Evolutionary conservation across 352 stramenopile genomes (phyloP).

Genomic region (Achlya hypogyna): DNA sequence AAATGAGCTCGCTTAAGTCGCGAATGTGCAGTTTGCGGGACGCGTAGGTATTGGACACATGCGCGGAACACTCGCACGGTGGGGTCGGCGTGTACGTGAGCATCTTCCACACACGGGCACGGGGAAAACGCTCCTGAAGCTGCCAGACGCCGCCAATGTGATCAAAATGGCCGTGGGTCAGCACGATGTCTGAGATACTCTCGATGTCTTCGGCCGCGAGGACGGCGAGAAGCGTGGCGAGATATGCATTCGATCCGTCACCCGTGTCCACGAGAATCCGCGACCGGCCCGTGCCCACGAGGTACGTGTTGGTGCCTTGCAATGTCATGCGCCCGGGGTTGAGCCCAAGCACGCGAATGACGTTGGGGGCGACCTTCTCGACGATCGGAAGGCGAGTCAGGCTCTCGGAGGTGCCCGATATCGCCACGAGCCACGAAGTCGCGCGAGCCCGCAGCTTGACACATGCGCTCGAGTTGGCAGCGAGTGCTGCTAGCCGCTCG

Average conservation of each 20-base stretch:
- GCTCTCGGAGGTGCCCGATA: background rate
- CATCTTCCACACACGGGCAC: conserved; percentile 61
- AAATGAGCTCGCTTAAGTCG: background rate
- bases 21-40: conserved; percentile 1
- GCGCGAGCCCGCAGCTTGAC: background rate
- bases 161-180: conserved; percentile 86
- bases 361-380: conserved; percentile 30
- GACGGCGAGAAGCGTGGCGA: conserved; percentile 32
- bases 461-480: background rate
- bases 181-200: conserved; percentile 64
- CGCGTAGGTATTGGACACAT: conserved; percentile 8
- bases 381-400: conserved; percentile 30
- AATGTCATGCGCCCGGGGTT: conserved; percentile 87
- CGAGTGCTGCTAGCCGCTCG: background rate
- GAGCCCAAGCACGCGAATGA: conserved; percentile 66
- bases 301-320: conserved; percentile 84
- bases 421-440: background rate
- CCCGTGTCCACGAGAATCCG: conserved; percentile 73
- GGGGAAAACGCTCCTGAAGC: conserved; percentile 42
- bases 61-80: conserved; percentile 7
- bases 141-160: conserved; percentile 77
- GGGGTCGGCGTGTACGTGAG: conserved; percentile 4
- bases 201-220: conserved; percentile 33
- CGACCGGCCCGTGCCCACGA: conserved; percentile 54
- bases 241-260: conserved; percentile 58